A percentile compares a stretch with the other conserved stretches of the same genome.
These are phyloP conservation scores for Hibiscus syriacus DNA, from an alignment of 345 rosid genomes.

Conservation along the genomic window DNA sequence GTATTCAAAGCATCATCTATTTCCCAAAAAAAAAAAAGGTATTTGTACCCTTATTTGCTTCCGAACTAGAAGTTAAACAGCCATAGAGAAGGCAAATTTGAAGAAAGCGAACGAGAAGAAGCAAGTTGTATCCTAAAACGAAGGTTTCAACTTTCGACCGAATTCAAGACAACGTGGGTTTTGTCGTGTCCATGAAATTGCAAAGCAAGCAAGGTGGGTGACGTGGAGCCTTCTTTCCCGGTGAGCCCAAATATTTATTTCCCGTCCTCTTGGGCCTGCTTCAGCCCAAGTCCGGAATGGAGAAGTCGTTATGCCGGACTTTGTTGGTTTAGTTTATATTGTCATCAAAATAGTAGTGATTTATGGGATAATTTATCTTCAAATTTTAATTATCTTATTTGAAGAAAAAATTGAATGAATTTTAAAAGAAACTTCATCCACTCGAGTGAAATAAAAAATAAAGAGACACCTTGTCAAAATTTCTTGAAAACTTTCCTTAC, in stretches of 20 bases:
- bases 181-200: slow-evolving; percentile 15
- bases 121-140: neutral
- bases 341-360: too few species aligned
- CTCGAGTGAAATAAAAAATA: too few species aligned
- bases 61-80: neutral
- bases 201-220: neutral
- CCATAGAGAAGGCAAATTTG: neutral
- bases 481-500: too few species aligned
- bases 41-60: neutral
- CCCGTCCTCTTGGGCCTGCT: neutral
- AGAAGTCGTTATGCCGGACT: too few species aligned
- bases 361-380: too few species aligned
- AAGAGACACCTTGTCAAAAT: too few species aligned
- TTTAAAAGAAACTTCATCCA: too few species aligned
- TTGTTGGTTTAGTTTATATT: too few species aligned
- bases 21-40: too few species aligned
- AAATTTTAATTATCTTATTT: too few species aligned
- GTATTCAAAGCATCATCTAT: neutral
- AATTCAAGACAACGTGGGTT: slow-evolving; percentile 11
- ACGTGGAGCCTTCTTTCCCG: neutral
- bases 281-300: too few species aligned
- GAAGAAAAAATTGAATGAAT: too few species aligned
- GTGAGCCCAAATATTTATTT: neutral
- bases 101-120: neutral
- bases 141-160: neutral